These are phyloP conservation scores for Elsinoe australis DNA, from an alignment of 2,329 filamentous ascomycete species.

Conservation along the genomic window DNA sequence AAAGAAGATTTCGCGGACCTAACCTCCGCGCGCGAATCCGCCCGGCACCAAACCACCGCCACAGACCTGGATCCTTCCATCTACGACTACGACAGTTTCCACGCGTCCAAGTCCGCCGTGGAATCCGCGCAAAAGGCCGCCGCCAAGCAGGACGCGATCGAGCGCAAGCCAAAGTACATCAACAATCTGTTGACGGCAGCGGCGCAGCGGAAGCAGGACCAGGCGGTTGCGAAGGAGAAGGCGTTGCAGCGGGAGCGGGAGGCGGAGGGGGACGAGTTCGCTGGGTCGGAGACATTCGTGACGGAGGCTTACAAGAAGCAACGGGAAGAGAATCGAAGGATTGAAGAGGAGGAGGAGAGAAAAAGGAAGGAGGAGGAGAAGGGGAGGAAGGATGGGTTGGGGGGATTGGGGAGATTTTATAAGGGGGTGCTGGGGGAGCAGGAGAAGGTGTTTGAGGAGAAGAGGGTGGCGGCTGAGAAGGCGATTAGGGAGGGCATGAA, in stretches of 20 bases:
- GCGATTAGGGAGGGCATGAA: constrained; percentile 32
- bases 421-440: constrained; percentile 63
- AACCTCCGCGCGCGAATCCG: constrained; percentile 56
- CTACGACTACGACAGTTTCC: constrained; percentile 79
- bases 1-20: constrained; percentile 53
- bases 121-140: constrained; percentile 50
- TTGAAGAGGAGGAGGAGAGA: constrained; percentile 64
- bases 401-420: constrained; percentile 71
- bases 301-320: constrained; percentile 76
- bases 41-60: constrained; percentile 57
- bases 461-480: constrained; percentile 56
- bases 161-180: constrained; percentile 72
- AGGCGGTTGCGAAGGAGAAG: constrained; percentile 71
- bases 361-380: constrained; percentile 59
- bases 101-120: constrained; percentile 61
- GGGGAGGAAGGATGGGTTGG: constrained; percentile 58
- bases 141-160: constrained; percentile 46
- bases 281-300: constrained; percentile 78
- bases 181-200: constrained; percentile 63
- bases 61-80: constrained; percentile 62
- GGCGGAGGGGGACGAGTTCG: constrained; percentile 72
- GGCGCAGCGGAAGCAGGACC: constrained; percentile 68
- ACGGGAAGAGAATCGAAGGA: constrained; percentile 62
- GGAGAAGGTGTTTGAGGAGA: constrained; percentile 61
- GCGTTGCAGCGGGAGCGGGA: constrained; percentile 69